Conservation (phyloP, 139 green algal genomes). For the Coccomyxa sp. region DNA sequence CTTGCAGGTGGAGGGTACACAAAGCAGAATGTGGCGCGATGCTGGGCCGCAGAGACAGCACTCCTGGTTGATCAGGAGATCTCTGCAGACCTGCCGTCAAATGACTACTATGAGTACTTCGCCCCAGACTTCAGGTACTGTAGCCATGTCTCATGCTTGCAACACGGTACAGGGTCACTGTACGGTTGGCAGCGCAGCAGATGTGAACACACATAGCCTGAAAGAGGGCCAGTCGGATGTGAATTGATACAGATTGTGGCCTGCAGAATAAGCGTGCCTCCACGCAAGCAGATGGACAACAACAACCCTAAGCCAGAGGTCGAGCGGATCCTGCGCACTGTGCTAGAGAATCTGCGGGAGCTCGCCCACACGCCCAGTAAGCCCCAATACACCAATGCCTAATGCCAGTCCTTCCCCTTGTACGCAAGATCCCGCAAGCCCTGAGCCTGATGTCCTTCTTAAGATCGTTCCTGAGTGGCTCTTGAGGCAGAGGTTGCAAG, state of each 20-base stretch:
- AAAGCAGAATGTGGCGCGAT: slow-evolving; percentile 92
- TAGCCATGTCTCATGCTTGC: background rate
- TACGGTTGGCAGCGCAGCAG: too few relatives aligned
- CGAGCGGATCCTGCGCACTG: slow-evolving; percentile 54
- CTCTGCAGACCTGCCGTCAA: slow-evolving; percentile 51
- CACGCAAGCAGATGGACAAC: slow-evolving; percentile 54
- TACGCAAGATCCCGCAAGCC: too few relatives aligned
- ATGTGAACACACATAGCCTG: too few relatives aligned
- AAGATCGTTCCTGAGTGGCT: too few relatives aligned
- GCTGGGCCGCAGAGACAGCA: slow-evolving; percentile 68
- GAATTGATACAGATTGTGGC: too few relatives aligned
- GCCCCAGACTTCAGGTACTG: slow-evolving; percentile 28
- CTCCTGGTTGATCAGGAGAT: slow-evolving; percentile 49
- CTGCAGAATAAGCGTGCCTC: background rate
- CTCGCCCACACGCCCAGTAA: slow-evolving; percentile 12
- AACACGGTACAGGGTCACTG: background rate
- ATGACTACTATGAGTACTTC: slow-evolving; percentile 72
- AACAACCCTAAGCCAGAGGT: slow-evolving; percentile 66
- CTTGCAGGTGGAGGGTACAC: slow-evolving; percentile 90
- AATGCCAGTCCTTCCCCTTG: background rate
- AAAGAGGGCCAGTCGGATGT: too few relatives aligned
- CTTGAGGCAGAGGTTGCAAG: too few relatives aligned
- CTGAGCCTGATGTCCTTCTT: too few relatives aligned
- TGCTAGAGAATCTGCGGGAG: slow-evolving; percentile 60
- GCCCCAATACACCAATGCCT: too few relatives aligned